Percentiles rank a stretch among this genome's conserved stretches.
These are phyloP conservation scores for Phytophthora vignae DNA, from an alignment of 352 stramenopile species.

Conservation along the genomic window DNA sequence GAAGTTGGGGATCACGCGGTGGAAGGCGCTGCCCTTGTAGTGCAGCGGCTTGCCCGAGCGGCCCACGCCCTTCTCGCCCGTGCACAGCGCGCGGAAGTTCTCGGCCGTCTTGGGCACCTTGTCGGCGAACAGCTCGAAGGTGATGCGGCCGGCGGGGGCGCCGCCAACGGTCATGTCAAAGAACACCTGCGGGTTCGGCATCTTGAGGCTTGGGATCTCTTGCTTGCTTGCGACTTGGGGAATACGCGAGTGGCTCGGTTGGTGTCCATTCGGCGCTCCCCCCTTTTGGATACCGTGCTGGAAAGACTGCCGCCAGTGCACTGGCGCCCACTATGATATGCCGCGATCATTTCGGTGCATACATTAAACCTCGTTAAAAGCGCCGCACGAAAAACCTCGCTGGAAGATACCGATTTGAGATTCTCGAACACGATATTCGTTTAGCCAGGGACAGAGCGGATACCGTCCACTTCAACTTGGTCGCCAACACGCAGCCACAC, in stretches of 20 bases:
- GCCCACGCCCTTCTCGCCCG: conserved; percentile 95
- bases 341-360: not conserved
- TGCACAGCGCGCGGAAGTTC: conserved; percentile 99
- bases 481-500: conserved; percentile 54
- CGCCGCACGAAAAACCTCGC: conserved; percentile 21
- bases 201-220: conserved; percentile 41
- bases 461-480: conserved; percentile 26
- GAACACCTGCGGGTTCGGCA: conserved; percentile 95
- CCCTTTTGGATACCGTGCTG: conserved; percentile 7
- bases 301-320: not conserved
- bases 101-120: conserved; percentile 95
- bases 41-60: conserved; percentile 89
- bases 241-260: conserved; percentile 39
- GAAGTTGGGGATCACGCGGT: conserved; percentile 97
- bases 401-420: conserved; percentile 25
- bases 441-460: conserved; percentile 9
- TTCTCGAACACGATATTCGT: conserved; percentile 15
- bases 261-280: conserved; percentile 8
- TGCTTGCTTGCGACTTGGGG: conserved; percentile 41
- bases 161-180: conserved; percentile 98
- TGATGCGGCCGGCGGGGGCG: conserved; percentile 91
- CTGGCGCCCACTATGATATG: not conserved
- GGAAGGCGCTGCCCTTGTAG: conserved; percentile 98
- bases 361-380: conserved; percentile 32
- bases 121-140: conserved; percentile 87